Evolutionary conservation across 2,329 filamentous ascomycete genomes (phyloP), one percentile per base, ranked within the genome.

Genomic region (Eurotiales sp.): DNA sequence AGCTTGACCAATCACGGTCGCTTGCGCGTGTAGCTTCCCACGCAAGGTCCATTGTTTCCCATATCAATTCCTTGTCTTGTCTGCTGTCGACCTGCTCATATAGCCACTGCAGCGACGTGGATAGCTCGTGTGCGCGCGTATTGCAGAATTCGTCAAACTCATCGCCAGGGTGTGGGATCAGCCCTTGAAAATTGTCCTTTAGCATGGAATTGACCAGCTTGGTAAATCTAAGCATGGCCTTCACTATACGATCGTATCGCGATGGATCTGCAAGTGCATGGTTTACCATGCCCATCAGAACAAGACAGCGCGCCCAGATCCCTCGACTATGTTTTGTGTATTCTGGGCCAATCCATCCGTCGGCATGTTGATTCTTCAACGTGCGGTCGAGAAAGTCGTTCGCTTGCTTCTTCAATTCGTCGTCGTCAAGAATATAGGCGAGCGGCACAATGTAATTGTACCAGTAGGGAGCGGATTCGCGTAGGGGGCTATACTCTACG

Each of bases 41-140:
- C n/a, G 51, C 51, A 3, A 53, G 45, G 8, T 53, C 51, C 51
- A 53, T 53, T 2, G 51, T 53, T n/a, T 53, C 51, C 51, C 51
- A 53, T 15, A 53, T 49, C 41, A 53, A 17, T 30, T 45, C 46
- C 25, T 53, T 53, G 14, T 53, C 51, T 27, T 42, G 51, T 25
- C 32, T 48, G 8, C 40, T 53, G 14, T 34, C 30, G 12, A 53
- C 51, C 45, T 53, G 51, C 23, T 53, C 51, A 25, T 53, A 53
- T 22, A 53, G 39, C 51, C 51, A 53, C n/a, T 53, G 51, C 51
- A 53, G 19, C 7, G 51, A 32, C 17, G 51, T 53, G 2, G 51
- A 53, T 8, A 53, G 22, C 51, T 53, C 51, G 15, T 53, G 51
- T 12, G 51, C 46, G 46, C 51, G 51, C 8, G 51, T 53, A 21